Evolutionary conservation across 2,329 filamentous ascomycete genomes (phyloP).

Genomic region (Colletotrichum chrysophilum): DNA sequence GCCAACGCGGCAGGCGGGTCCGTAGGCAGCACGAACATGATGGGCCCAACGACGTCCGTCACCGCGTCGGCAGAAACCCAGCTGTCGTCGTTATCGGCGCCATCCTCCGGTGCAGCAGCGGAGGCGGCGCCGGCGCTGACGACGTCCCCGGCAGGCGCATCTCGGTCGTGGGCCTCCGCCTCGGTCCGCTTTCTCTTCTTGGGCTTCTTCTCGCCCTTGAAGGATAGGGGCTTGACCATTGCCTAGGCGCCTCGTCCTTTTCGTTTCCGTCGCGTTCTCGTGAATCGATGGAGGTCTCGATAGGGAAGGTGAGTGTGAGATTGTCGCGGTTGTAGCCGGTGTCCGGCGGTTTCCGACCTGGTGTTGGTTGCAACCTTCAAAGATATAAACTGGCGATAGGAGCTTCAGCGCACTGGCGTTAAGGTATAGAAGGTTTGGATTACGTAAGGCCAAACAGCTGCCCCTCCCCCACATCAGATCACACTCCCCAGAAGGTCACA

Average conservation of each 20-base stretch:
- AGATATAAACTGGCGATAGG: background rate
- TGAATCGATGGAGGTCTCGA: background rate
- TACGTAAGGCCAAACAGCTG: background rate
- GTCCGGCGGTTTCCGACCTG: background rate
- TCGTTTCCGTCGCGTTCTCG: background rate
- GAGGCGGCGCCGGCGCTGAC: constrained; percentile 25
- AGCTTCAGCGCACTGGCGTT: background rate
- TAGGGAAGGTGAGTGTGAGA: background rate
- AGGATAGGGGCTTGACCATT: constrained; percentile 89
- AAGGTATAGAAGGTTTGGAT: background rate
- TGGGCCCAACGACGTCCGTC: constrained; percentile 79
- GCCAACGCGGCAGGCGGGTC: constrained; percentile 77
- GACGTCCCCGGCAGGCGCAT: constrained; percentile 31
- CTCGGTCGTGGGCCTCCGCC: constrained; percentile 42
- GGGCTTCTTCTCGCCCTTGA: constrained; percentile 96
- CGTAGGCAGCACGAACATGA: constrained; percentile 83
- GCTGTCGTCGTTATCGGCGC: constrained; percentile 72
- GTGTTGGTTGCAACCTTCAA: background rate
- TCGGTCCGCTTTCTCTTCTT: constrained; percentile 86
- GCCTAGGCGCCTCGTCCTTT: constrained; percentile 1
- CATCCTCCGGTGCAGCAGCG: constrained; percentile 29
- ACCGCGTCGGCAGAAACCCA: constrained; percentile 87
- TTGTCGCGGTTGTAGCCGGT: background rate
- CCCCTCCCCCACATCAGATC: constrained; percentile 11
- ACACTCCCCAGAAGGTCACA: background rate